A percentile compares a stretch with the other conserved stretches of the same genome.
Conservation (phyloP, 495 filamentous ascomycete species). For the Hypomontagnella monticulosa region DNA sequence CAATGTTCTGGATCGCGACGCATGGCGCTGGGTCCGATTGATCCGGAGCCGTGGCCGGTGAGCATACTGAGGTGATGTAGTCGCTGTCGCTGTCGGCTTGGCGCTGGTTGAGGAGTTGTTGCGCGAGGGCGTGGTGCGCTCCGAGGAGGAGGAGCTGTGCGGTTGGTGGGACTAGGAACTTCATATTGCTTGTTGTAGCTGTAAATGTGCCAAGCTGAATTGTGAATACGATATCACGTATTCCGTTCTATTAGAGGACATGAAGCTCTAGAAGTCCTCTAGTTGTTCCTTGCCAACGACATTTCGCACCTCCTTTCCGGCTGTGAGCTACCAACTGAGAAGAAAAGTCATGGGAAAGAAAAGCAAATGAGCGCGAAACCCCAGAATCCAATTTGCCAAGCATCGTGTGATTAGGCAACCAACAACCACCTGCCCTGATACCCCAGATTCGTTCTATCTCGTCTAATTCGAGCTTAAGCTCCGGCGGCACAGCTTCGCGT, state of each 20-base stretch:
- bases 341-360: background rate
- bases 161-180: background rate
- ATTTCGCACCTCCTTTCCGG: no score
- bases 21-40: conserved; percentile 33
- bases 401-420: background rate
- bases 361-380: background rate
- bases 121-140: conserved; percentile 6
- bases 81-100: background rate
- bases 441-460: background rate
- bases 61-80: conserved; percentile 8
- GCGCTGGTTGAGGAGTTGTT: background rate
- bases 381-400: no score
- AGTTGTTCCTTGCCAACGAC: no score
- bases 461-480: conserved; percentile 1
- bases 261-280: no score
- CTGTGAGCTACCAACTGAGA: no score
- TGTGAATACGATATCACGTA: no score
- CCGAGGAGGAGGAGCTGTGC: conserved; percentile 1
- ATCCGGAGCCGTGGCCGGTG: background rate
- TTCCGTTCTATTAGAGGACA: no score
- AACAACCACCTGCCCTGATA: background rate
- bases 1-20: conserved; percentile 43
- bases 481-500: conserved; percentile 7
- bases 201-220: no score
- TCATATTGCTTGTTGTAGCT: conserved; percentile 5